These are phyloP conservation scores for Solanum ossicruentum DNA, from an alignment of 257 asterid genomes.

Conservation along the genomic window DNA sequence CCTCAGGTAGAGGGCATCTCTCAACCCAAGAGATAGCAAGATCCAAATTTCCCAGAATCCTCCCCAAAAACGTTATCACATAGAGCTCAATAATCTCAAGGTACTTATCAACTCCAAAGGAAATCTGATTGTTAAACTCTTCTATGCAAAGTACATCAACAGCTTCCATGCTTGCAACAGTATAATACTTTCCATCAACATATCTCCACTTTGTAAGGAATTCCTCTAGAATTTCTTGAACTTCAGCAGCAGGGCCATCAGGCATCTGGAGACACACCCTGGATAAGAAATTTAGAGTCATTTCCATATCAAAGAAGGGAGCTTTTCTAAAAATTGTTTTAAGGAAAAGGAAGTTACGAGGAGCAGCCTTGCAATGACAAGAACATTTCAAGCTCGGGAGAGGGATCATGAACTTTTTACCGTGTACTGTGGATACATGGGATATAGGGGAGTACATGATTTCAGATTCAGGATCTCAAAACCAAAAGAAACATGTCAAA, in stretches of 20 bases:
- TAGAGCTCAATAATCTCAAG: conserved; percentile 70
- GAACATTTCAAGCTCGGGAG: neutral
- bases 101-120: conserved; percentile 45
- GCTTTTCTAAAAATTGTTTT: neutral
- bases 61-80: conserved; percentile 45
- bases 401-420: neutral
- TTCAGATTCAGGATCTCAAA: neutral
- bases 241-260: conserved; percentile 32
- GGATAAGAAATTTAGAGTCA: conserved; percentile 1
- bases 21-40: conserved; percentile 78
- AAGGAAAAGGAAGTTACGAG: neutral
- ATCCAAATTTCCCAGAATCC: conserved; percentile 30
- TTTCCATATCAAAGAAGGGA: neutral
- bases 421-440: neutral
- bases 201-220: conserved; percentile 53
- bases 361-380: neutral
- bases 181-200: conserved; percentile 30
- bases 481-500: neutral
- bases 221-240: conserved; percentile 57
- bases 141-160: conserved; percentile 7
- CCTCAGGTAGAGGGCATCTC: conserved; percentile 54
- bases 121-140: conserved; percentile 18
- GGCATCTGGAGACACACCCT: conserved; percentile 62
- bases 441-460: neutral
- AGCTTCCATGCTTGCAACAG: conserved; percentile 13